Evolutionary conservation across 1,284 basidiomycete species (phyloP), one percentile per base, ranked within the genome.

Genomic region (Bondarzewia mesenterica): DNA sequence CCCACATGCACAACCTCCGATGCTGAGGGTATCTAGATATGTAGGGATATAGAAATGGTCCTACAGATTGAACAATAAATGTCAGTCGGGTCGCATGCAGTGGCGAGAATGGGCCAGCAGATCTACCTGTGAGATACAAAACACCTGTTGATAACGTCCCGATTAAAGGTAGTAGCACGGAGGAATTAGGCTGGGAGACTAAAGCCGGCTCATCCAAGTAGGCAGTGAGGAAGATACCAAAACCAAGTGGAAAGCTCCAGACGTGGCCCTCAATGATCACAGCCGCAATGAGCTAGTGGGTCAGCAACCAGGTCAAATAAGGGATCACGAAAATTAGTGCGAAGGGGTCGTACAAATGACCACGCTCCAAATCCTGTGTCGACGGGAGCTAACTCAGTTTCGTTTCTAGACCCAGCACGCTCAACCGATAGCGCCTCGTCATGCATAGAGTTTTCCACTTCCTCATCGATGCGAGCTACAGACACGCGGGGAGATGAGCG

Each of bases 241-340:
- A 68, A 12, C 68, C 55, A 22, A 51, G 55, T 0, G 67, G 66
- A 39, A 68, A 61, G 5, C 67, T 65, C 68, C 67, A 71, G 12
- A 70, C 57, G 41, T 71, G 54, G 10, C 58, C 58, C 46, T 69
- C 64, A 7, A 68, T 57, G 20, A 65, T 27, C 50, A 67, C 70
- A 6, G 66, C 64, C 8, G 60, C 64, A 6, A 55, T 52, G 3
- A 70, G 58, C 60, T 69, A 48, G 45, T n/a, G n/a, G n/a, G n/a
- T n/a, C n/a, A n/a, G n/a, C n/a, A n/a, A n/a, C n/a, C n/a, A n/a
- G n/a, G n/a, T n/a, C n/a, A n/a, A 12, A 35, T 14, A 7, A 38
- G 10, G 42, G 25, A 47, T 14, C 27, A 39, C 16, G 32, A 20
- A 15, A 20, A 46, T 18, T 22, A 21, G 21, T 12, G 20, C 7